Conservation (phyloP, 2,329 filamentous ascomycete species). For the Trichoderma sp. region DNA sequence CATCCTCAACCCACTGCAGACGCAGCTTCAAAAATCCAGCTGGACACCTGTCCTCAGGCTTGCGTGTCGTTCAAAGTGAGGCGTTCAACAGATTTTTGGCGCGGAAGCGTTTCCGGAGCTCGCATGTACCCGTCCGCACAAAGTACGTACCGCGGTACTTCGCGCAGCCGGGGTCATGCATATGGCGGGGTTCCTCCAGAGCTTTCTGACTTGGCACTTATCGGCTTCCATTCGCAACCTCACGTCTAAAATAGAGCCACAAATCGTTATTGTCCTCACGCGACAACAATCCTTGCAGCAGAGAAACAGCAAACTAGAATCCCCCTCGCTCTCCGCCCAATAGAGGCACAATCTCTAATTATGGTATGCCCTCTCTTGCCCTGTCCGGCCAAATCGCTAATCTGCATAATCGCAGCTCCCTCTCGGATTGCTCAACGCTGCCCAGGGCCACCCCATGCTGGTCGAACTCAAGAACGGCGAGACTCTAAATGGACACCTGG, state of each 20-base stretch:
- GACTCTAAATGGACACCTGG: conserved; percentile 91
- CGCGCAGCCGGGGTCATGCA: conserved; percentile 30
- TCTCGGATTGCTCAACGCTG: conserved; percentile 84
- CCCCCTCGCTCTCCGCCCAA: not conserved
- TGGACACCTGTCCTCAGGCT: not conserved
- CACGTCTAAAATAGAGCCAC: not conserved
- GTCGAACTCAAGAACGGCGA: conserved; percentile 97
- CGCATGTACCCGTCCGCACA: not conserved
- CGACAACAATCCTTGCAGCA: not conserved
- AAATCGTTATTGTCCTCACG: not conserved
- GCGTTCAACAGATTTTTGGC: not conserved
- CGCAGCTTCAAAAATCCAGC: not conserved
- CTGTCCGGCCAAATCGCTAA: conserved; percentile 21
- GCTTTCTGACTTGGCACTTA: not conserved
- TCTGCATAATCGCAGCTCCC: conserved; percentile 50
- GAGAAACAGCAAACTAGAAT: not conserved
- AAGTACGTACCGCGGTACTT: not conserved
- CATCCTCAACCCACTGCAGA: conserved; percentile 25
- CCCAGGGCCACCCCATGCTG: conserved; percentile 96
- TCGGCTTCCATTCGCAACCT: not conserved
- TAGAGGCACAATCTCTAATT: conserved; percentile 4
- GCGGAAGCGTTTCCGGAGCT: conserved; percentile 15
- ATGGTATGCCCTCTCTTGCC: conserved; percentile 9
- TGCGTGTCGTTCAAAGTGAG: not conserved
- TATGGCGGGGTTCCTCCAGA: conserved; percentile 26